Conservation (phyloP, 176 grass and related monocot genomes). For the Lolium perenne region DNA sequence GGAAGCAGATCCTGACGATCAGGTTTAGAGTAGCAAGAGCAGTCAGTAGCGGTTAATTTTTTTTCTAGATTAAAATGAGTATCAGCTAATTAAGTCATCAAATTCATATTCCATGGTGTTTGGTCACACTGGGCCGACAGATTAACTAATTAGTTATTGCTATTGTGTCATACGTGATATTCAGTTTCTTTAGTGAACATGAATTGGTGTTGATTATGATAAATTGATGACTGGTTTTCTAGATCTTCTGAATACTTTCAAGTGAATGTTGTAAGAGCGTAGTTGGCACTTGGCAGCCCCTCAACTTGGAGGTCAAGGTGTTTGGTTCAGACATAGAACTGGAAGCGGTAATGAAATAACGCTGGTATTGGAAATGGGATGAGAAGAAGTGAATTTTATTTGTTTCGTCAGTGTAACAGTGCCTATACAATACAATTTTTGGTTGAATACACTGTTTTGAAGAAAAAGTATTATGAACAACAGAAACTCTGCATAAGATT, state of each 20-base stretch:
- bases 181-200: neutral
- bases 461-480: neutral
- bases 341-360: neutral
- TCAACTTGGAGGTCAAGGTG: neutral
- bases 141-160: neutral
- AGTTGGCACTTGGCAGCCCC: neutral
- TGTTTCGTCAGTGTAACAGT: too few species aligned
- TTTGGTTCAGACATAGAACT: neutral
- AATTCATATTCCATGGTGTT: neutral
- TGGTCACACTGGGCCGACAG: neutral
- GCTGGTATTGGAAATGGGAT: neutral
- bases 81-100: neutral
- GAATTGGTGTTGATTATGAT: neutral
- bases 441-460: neutral
- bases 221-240: neutral
- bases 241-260: constrained; percentile 2
- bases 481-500: neutral
- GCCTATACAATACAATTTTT: neutral
- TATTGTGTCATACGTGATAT: neutral
- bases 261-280: neutral
- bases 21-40: neutral
- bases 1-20: neutral
- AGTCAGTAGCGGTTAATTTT: neutral
- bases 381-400: neutral
- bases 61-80: neutral